These are phyloP conservation scores for Yamadazyma endophytica DNA, from an alignment of 805 yeast species.

Conservation along the genomic window DNA sequence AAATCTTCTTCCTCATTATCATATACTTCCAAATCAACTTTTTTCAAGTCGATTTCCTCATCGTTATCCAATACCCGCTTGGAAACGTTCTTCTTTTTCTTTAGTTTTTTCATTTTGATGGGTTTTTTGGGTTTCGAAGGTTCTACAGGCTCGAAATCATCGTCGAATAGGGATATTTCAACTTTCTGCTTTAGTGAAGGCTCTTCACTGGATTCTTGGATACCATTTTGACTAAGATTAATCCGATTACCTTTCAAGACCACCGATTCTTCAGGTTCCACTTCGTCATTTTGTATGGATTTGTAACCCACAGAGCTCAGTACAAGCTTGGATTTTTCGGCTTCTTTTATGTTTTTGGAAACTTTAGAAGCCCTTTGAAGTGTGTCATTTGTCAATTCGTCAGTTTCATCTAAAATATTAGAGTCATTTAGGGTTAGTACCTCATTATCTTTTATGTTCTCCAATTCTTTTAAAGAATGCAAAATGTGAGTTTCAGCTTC, in stretches of 20 bases:
- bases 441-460: slow-evolving; percentile 33
- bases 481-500: slow-evolving; percentile 15
- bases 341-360: slow-evolving; percentile 17
- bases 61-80: slow-evolving; percentile 15
- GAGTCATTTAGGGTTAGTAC: slow-evolving; percentile 57
- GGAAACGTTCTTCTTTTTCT: slow-evolving; percentile 30
- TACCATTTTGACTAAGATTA: background rate
- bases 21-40: slow-evolving; percentile 25
- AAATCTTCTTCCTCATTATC: slow-evolving; percentile 27
- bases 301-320: slow-evolving; percentile 3
- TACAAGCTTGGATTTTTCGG: slow-evolving; percentile 13
- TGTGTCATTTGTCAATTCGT: slow-evolving; percentile 37
- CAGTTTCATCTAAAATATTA: slow-evolving; percentile 29
- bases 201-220: background rate
- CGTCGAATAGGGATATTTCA: slow-evolving; percentile 7
- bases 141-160: slow-evolving; percentile 1
- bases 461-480: slow-evolving; percentile 42
- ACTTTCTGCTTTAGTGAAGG: slow-evolving; percentile 1
- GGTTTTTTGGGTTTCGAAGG: slow-evolving; percentile 14
- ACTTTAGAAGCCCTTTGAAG: slow-evolving; percentile 20
- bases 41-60: slow-evolving; percentile 17
- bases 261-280: slow-evolving; percentile 11
- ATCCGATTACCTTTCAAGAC: slow-evolving; percentile 2
- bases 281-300: slow-evolving; percentile 8
- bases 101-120: slow-evolving; percentile 39